phyloP scores from a whole-genome alignment of 169 alveolate genomes.

The Eimeria acervulina region DNA sequence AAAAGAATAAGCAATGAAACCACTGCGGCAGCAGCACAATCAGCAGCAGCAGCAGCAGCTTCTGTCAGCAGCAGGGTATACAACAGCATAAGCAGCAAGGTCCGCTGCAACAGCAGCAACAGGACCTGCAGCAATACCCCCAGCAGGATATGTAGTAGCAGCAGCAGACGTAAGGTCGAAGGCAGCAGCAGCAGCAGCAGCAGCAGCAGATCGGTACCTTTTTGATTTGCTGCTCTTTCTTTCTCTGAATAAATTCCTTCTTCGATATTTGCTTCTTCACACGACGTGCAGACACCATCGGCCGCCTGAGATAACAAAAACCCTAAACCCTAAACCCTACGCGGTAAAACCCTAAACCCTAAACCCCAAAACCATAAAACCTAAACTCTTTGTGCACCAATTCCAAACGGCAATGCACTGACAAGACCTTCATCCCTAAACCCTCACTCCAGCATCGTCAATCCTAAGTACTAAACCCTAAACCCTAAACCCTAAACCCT shows the following conservation, averaged over 20 bases:
- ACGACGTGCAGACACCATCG: not conserved
- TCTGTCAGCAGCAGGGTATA: not conserved
- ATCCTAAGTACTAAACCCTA: not conserved
- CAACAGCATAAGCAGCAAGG: not conserved
- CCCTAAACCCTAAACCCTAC: too few species aligned
- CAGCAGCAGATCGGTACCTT: not conserved
- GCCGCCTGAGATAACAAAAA: not conserved
- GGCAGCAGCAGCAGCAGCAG: too few species aligned
- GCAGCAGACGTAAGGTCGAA: too few species aligned
- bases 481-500: not conserved
- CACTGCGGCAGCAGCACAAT: not conserved
- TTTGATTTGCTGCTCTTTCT: conserved; percentile 88
- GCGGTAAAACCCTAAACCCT: too few species aligned
- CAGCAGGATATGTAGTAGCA: too few species aligned
- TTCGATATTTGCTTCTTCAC: conserved; percentile 15
- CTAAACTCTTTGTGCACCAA: not conserved
- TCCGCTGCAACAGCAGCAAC: not conserved
- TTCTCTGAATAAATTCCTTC: conserved; percentile 84
- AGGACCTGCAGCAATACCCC: too few species aligned
- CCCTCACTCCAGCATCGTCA: not conserved
- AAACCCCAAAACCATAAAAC: too few species aligned
- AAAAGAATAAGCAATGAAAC: not conserved
- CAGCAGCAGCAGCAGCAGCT: not conserved
- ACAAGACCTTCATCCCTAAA: not conserved
- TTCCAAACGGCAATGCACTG: not conserved